Conservation (phyloP, 164 flowering plant genomes). For the Macadamia integrifolia region DNA sequence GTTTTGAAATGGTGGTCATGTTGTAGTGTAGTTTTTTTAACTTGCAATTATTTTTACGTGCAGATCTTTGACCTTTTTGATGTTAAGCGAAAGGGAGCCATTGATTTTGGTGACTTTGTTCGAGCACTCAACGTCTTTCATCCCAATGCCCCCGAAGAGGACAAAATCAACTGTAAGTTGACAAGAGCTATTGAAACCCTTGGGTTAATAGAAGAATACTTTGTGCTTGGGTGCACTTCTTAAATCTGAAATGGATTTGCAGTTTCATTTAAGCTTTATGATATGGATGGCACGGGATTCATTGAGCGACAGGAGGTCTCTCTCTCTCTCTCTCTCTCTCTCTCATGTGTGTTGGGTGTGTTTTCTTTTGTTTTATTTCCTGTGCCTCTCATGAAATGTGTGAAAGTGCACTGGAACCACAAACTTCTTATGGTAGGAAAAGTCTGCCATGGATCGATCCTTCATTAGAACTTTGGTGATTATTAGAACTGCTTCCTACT, state of each 20-base stretch:
- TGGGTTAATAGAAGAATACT: neutral
- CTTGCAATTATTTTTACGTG: conserved; percentile 11
- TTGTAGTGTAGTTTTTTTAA: neutral
- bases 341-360: neutral
- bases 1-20: no score
- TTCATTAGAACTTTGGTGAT: neutral
- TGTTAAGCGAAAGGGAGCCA: conserved; percentile 70
- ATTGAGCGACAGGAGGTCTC: conserved; percentile 93
- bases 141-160: conserved; percentile 81
- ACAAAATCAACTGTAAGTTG: conserved; percentile 84
- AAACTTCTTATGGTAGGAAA: neutral
- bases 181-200: neutral
- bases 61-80: conserved; percentile 96
- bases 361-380: neutral
- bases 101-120: conserved; percentile 96
- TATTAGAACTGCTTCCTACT: neutral
- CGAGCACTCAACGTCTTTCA: conserved; percentile 82
- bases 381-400: neutral
- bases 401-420: neutral
- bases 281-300: conserved; percentile 83
- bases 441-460: neutral
- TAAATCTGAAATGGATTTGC: conserved; percentile 13
- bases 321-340: neutral
- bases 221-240: neutral
- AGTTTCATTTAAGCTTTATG: conserved; percentile 89